Base-by-base conservation (phyloP, 2,329 filamentous ascomycete species). In the Alternaria triticimaculans region DNA sequence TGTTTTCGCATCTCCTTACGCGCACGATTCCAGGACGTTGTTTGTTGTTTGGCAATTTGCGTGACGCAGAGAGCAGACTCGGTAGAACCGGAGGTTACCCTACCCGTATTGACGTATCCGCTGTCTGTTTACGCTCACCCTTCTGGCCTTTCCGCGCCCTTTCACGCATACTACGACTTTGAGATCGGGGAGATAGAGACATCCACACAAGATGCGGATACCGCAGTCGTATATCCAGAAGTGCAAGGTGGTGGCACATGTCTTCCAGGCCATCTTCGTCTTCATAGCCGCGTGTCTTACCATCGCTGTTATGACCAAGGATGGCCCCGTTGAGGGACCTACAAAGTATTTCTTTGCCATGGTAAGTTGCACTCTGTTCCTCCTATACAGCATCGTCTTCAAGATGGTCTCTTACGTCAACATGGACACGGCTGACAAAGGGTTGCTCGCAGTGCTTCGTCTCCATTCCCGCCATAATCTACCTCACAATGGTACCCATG, bases 401-500 rank as follows among this genome's bases (percentile, higher is more conserved):
- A 25, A 10, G 20, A 28, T 14, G 33, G 10, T 11, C 33, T 26
- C 11, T 44, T 18, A 25, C 25, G 33, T 26, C 37, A 44, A 23
- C 7, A 20, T 26, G 21, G 50, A 54, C 48, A 56, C 63, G 59
- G 64, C 72, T 76, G 50, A 76, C 62, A 48, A 23, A 21, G 5
- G 30, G 30, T 23, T 26, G 21, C 21, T 15, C 18, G 12, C 46
- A 89, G 87, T 89, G 87, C 74, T 89, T 87, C 82, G 76, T 89
- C 66, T 85, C 84, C 45, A 81, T 87, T 45, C 87, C 87, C 12
- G 85, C 85, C 26, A 79, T 89, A 37, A 81, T 89, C 61, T 90
- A 89, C 75, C 85, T 88, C 58, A 82, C 85, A 49, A 87, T 87
- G 75, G 85, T 88, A 5, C 87, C 88, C 6, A 86, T 88, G 80